These are phyloP conservation scores for Goniomonas avonlea DNA, from an alignment of 78 protist species.

Conservation along the genomic window DNA sequence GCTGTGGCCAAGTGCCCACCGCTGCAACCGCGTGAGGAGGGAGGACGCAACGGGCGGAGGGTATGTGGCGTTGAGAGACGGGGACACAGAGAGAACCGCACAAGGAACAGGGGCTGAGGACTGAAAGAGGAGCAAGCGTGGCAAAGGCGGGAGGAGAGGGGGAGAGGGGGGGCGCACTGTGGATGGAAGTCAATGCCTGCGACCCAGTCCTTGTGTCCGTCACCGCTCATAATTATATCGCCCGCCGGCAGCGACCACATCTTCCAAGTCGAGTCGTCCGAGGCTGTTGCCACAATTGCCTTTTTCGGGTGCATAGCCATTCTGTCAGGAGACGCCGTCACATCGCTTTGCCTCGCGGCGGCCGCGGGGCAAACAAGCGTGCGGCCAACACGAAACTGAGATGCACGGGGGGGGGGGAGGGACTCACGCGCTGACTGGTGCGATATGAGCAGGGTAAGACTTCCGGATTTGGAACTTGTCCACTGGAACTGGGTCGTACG, in stretches of 20 bases:
- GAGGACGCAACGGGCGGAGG: background rate
- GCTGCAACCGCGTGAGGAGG: background rate
- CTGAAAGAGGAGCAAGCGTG: background rate
- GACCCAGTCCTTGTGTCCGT: slow-evolving; percentile 75
- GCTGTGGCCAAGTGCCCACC: slow-evolving; percentile 61
- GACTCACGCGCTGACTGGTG: background rate
- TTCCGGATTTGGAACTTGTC: slow-evolving; percentile 15
- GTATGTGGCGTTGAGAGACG: too few relatives aligned
- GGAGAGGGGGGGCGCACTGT: background rate
- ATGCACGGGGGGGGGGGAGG: background rate
- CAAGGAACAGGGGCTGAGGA: background rate
- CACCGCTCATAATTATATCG: slow-evolving; percentile 61
- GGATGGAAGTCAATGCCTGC: slow-evolving; percentile 39
- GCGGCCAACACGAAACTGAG: too few relatives aligned
- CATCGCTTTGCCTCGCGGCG: too few relatives aligned
- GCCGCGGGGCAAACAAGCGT: too few relatives aligned
- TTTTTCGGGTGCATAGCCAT: slow-evolving; percentile 65
- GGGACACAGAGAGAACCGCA: too few relatives aligned
- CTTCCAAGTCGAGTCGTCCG: slow-evolving; percentile 76
- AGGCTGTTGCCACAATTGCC: slow-evolving; percentile 52
- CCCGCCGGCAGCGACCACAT: slow-evolving; percentile 60
- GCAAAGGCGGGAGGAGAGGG: background rate
- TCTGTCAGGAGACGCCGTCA: too few relatives aligned
- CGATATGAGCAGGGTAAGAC: slow-evolving; percentile 41
- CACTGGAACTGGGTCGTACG: background rate